Percentiles rank a stretch among this genome's conserved stretches.
Conservation (phyloP, 2,329 filamentous ascomycete genomes). For the Fusarium udum region DNA sequence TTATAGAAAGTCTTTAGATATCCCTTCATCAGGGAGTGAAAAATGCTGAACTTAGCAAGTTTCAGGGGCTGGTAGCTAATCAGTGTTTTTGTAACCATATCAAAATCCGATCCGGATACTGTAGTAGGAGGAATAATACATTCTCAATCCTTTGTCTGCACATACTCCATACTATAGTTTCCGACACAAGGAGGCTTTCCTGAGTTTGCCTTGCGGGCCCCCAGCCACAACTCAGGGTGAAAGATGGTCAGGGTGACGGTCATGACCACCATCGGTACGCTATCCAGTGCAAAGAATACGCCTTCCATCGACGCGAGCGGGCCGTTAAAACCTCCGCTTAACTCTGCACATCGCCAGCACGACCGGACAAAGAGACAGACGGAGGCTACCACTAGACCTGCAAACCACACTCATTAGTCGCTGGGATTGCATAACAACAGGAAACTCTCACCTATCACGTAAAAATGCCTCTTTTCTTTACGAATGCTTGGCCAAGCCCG, state of each 20-base stretch:
- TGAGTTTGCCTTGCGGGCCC: neutral
- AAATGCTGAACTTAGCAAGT: no score
- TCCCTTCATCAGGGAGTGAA: neutral
- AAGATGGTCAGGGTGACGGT: neutral
- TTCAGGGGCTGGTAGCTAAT: neutral
- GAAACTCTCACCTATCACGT: neutral
- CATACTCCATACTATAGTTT: neutral
- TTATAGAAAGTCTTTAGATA: neutral
- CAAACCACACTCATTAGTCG: neutral
- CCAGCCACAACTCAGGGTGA: neutral
- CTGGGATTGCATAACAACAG: no score
- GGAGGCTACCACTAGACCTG: neutral
- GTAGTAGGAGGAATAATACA: rapidly evolving
- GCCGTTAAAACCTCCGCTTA: neutral
- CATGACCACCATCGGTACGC: neutral
- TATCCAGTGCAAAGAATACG: neutral
- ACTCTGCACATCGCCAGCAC: neutral
- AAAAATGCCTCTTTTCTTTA: neutral
- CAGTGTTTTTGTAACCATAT: rapidly evolving
- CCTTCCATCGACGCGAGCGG: neutral
- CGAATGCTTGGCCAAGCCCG: neutral
- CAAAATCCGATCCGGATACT: neutral
- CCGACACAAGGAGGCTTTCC: no score
- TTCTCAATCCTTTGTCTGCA: neutral
- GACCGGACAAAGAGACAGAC: neutral